Base-by-base conservation (phyloP, 129 eudicot genomes). In the Flaveria bidentis region DNA sequence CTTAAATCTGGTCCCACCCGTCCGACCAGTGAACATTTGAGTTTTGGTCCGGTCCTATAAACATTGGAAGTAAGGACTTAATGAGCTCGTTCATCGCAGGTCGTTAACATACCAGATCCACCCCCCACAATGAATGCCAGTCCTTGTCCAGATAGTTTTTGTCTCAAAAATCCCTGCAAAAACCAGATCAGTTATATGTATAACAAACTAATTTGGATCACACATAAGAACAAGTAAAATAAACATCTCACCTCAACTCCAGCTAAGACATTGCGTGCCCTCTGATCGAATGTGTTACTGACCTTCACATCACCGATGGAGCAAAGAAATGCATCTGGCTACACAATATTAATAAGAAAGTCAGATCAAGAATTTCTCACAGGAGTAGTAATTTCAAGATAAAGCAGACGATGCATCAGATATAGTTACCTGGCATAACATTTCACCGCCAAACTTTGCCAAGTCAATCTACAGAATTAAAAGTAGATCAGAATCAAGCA, bases 321-420 rank as follows among this genome's bases (percentile, higher is more conserved):
- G 78, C 98, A 92, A 67, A 92, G 87, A 71, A 92, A 92, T 80
- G 96, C 96, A 87, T 89, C 96, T 79, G 98, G 98, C 96, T 92
- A 86, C 91, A 92, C 73, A 77, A 79, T 61, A 71, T 28, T 42
- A 51, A 30, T 47, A 55, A 51, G 46, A 69, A 78, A 86, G 82
- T 84, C 80, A 90, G 33, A 71, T 65, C 50, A 12, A 52, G 50
- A 65, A 16, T n/a, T 64, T 15, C 5, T 28, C 63, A 36, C 41
- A 36, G 41, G 41, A 46, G 50, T 20, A 14, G 33, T 15, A 49
- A 33, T 36, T 62, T 41, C 58, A 78, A 82, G 85, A 83, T 74
- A 64, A 82, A 4, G 33, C 12, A 65, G 62, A 22, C 72, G 58
- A 55, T 26, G 46, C 51, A 63, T 52, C 18, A 64, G 39, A 23